Evolutionary conservation across 495 filamentous ascomycete genomes (phyloP).

Genomic region (Talaromyces proteolyticus): DNA sequence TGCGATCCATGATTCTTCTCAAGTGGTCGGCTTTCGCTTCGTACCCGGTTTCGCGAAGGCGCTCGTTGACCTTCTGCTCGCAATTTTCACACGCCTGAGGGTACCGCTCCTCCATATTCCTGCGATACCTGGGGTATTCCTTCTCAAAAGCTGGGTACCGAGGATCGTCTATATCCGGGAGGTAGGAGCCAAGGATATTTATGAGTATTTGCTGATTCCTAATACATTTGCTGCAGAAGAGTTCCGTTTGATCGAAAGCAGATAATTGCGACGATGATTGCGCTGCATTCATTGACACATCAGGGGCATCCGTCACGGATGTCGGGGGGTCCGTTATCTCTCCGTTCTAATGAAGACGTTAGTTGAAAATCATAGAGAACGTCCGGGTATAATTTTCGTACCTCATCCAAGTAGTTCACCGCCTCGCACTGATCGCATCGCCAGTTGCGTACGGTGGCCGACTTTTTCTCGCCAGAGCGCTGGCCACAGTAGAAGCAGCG

Average conservation of each 20-base stretch:
- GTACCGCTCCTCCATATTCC: constrained; percentile 65
- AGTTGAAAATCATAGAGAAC: constrained; percentile 12
- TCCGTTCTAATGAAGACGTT: constrained; percentile 53
- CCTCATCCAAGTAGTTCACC: constrained; percentile 73
- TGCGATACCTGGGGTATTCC: constrained; percentile 54
- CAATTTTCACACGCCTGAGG: constrained; percentile 80
- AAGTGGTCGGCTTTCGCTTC: constrained; percentile 75
- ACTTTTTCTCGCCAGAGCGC: constrained; percentile 48
- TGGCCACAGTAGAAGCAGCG: constrained; percentile 74
- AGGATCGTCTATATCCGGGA: constrained; percentile 61
- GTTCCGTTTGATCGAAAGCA: constrained; percentile 30
- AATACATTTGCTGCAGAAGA: constrained; percentile 74
- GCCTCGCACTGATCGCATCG: constrained; percentile 70
- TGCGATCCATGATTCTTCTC: constrained; percentile 63
- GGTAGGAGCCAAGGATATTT: constrained; percentile 60
- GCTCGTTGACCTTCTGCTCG: constrained; percentile 56
- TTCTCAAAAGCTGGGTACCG: constrained; percentile 50
- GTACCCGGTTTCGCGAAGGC: constrained; percentile 63
- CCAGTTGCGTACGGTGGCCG: constrained; percentile 52
- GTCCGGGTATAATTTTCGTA: constrained; percentile 18
- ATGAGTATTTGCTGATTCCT: constrained; percentile 78
- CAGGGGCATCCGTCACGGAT: constrained; percentile 31
- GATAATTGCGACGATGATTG: constrained; percentile 25
- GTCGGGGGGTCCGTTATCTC: constrained; percentile 84
- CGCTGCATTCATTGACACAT: constrained; percentile 18